phyloP scores from a whole-genome alignment of 176 grass and related monocot genomes.

The Bolboschoenus planiculmis region DNA sequence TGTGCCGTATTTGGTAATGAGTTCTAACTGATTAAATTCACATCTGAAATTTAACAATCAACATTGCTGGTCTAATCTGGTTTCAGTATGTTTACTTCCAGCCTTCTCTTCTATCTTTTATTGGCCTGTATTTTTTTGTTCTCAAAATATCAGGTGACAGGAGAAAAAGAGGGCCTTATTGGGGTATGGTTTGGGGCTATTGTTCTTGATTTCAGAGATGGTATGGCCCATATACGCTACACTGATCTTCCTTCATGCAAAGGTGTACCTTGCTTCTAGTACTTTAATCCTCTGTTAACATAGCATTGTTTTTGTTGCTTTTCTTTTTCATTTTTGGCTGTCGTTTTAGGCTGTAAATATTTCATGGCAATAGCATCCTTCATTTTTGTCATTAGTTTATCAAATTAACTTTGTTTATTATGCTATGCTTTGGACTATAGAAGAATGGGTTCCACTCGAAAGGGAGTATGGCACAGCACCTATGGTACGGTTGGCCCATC shows the following conservation, averaged over 20 bases:
- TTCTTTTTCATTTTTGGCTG: not conserved
- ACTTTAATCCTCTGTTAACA: not conserved
- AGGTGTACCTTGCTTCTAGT: conserved; percentile 18
- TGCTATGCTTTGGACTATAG: not conserved
- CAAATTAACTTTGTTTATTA: not conserved
- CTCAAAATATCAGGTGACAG: conserved; percentile 23
- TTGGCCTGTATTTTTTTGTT: not conserved
- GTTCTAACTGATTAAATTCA: not conserved
- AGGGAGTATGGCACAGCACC: conserved; percentile 15
- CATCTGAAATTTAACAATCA: not conserved
- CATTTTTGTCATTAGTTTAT: not conserved
- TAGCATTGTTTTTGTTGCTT: not conserved
- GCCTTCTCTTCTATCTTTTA: not conserved
- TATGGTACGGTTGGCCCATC: conserved; percentile 29
- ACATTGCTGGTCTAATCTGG: not conserved
- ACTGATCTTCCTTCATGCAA: conserved; percentile 30
- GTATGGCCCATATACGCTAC: conserved; percentile 35
- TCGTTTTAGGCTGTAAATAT: not conserved
- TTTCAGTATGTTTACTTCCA: not conserved
- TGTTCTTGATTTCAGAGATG: conserved; percentile 37
- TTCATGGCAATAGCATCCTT: not conserved
- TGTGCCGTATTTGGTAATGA: not conserved
- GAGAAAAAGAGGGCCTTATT: conserved; percentile 21
- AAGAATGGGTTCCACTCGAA: conserved; percentile 33
- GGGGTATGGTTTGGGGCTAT: conserved; percentile 36